Evolutionary conservation across 495 filamentous ascomycete genomes (phyloP).

Genomic region (Platismatia glauca): DNA sequence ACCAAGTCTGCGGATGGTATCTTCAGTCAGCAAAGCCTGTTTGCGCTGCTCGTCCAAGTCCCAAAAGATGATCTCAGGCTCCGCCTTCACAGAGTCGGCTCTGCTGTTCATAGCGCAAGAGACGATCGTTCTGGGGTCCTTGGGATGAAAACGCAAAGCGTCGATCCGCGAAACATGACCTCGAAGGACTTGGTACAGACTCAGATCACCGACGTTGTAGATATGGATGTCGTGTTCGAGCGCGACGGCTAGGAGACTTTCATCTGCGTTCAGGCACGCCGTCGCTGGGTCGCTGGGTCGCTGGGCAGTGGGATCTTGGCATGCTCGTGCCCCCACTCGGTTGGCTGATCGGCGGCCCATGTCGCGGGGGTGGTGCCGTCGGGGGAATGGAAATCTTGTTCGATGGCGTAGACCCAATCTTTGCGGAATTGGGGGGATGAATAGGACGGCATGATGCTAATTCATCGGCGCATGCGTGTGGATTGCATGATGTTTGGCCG

Average conservation of each 20-base stretch:
- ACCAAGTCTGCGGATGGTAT: not conserved
- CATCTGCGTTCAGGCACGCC: constrained; percentile 6
- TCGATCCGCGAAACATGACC: constrained; percentile 9
- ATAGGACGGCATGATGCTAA: not conserved
- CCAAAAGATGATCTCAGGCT: constrained; percentile 11
- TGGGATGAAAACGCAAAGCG: constrained; percentile 2
- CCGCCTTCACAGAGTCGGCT: not conserved
- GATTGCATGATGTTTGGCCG: too few species aligned
- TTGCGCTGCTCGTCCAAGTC: constrained; percentile 3
- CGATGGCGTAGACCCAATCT: constrained; percentile 7
- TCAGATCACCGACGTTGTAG: not conserved
- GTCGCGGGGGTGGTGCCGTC: not conserved
- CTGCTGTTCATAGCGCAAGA: constrained; percentile 6
- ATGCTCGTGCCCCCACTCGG: constrained; percentile 1
- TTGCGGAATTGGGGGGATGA: not conserved
- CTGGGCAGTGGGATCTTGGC: not conserved
- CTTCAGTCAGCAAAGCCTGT: not conserved
- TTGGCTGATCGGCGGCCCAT: constrained; percentile 4
- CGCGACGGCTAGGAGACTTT: not conserved
- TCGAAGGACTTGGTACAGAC: not conserved
- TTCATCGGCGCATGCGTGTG: too few species aligned
- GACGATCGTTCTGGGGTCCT: not conserved
- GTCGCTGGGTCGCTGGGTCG: not conserved
- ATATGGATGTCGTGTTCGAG: constrained; percentile 1
- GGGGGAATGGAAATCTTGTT: not conserved